Percentiles rank a stretch among this genome's conserved stretches.
Evolutionary conservation across 257 asterid species (phyloP).

Genomic region (Plantago elongata): DNA sequence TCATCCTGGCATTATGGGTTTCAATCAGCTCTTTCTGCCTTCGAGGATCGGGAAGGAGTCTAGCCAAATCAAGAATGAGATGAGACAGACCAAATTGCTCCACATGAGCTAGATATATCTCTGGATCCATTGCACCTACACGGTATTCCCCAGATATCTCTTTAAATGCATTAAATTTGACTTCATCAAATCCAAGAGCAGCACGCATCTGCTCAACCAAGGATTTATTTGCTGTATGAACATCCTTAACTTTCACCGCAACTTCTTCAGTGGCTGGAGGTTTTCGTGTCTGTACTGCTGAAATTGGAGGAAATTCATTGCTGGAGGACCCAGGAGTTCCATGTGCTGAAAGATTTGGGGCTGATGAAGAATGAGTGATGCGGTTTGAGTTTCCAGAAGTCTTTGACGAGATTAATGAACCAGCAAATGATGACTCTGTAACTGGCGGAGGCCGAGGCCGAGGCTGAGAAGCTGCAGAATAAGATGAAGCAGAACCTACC

Average conservation of each 20-base stretch:
- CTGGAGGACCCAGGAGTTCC: slow-evolving; percentile 40
- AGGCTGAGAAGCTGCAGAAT: slow-evolving; percentile 42
- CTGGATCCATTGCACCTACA: slow-evolving; percentile 60
- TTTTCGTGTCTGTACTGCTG: slow-evolving; percentile 49
- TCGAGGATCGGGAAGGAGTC: slow-evolving; percentile 66
- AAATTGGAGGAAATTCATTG: slow-evolving; percentile 75
- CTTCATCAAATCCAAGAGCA: slow-evolving; percentile 69
- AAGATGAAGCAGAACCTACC: slow-evolving; percentile 27
- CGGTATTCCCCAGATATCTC: slow-evolving; percentile 79
- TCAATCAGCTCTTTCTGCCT: slow-evolving; percentile 81
- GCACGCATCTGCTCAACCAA: slow-evolving; percentile 74
- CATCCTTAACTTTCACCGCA: slow-evolving; percentile 44
- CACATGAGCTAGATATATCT: slow-evolving; percentile 58
- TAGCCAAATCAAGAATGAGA: slow-evolving; percentile 80
- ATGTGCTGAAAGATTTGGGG: slow-evolving; percentile 61
- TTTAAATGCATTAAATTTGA: slow-evolving; percentile 65
- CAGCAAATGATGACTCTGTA: slow-evolving; percentile 38
- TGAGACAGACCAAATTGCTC: slow-evolving; percentile 91
- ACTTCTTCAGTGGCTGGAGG: slow-evolving; percentile 31
- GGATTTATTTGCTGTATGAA: slow-evolving; percentile 78
- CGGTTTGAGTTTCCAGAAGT: slow-evolving; percentile 35
- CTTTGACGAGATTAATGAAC: slow-evolving; percentile 45
- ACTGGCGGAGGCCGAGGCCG: slow-evolving; percentile 37
- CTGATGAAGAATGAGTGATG: slow-evolving; percentile 71
- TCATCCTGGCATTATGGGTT: slow-evolving; percentile 53